Evolutionary conservation across 257 asterid species (phyloP), one percentile per base, ranked within the genome.

Genomic region (Solanum virginianum): DNA sequence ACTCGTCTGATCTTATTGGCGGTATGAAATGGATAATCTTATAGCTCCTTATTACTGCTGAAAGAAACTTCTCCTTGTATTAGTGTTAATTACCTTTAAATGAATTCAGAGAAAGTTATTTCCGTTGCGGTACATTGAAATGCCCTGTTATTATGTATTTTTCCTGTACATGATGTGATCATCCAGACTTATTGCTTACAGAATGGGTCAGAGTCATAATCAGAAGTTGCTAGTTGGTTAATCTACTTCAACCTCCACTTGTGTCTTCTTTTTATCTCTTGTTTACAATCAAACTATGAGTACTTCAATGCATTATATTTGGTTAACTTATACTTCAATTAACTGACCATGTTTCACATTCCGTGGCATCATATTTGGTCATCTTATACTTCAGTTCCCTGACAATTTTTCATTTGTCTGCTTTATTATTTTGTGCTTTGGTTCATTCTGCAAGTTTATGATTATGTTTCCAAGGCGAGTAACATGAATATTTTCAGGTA

Each of bases 401-500:
- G 24, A 43, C 80, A 18, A 69, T 39, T 70, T 74, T 32, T 70
- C 49, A 16, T 83, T 47, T 32, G 17, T 69, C 54, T 43, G 60
- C 26, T 70, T 39, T 39, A 70, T 41, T 39, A 39, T 39, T 68
- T 39, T 59, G 9, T 29, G 47, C 26, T 43, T 68, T 47, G 49
- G 24, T 53, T 57, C 15, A 60, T 22, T 81, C 80, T 39, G 51
- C 82, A 36, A 53, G 70, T 91, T 82, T 82, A 36, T 84, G 85
- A 62, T 80, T 90, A 81, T 74, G 86, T 83, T 84, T 79, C 80
- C 54, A 39, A 70, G 80, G 80, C 29, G 14, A 70, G 80, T 70
- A 70, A 70, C 80, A n/a, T 39, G 80, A 70, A 39, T 39, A 53
- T 70, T 70, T 70, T 53, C 84, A 96, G 98, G 99, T 94, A 89